A percentile compares a stretch with the other conserved stretches of the same genome.
Evolutionary conservation across 805 yeast species (phyloP).

Genomic region (Kluyveromyces nonfermentans): DNA sequence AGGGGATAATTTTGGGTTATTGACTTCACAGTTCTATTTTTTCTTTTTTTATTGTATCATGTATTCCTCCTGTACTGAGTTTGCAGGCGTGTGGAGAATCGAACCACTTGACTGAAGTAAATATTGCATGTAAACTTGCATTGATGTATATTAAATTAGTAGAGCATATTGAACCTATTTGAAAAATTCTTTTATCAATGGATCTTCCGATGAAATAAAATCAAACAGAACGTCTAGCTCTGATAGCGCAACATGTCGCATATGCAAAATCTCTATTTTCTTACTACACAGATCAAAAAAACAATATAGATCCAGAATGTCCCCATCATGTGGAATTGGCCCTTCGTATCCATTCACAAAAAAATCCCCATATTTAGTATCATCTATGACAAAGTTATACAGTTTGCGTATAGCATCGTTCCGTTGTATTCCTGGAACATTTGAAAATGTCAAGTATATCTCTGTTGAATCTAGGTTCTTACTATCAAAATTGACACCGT

Average conservation of each 20-base stretch:
- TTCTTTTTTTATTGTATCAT: neutral
- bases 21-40: neutral
- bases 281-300: constrained; percentile 1
- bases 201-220: constrained; percentile 1
- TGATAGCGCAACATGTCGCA: constrained; percentile 1
- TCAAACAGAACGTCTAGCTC: constrained; percentile 3
- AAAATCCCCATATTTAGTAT: constrained; percentile 1
- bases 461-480: neutral
- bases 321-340: constrained; percentile 4
- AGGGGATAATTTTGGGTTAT: neutral
- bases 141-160: neutral
- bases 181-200: neutral
- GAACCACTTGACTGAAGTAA: neutral
- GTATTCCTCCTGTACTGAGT: neutral
- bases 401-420: no score
- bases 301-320: constrained; percentile 7
- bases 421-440: neutral
- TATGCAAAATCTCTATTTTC: constrained; percentile 6
- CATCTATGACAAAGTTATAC: neutral
- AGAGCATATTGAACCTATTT: neutral
- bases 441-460: neutral
- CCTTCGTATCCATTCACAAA: neutral
- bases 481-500: neutral
- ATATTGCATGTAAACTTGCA: neutral
- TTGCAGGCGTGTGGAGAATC: neutral